A percentile compares a stretch with the other conserved stretches of the same genome.
Conservation (phyloP, 441 rosid species). For the Aquilaria agallochum region DNA sequence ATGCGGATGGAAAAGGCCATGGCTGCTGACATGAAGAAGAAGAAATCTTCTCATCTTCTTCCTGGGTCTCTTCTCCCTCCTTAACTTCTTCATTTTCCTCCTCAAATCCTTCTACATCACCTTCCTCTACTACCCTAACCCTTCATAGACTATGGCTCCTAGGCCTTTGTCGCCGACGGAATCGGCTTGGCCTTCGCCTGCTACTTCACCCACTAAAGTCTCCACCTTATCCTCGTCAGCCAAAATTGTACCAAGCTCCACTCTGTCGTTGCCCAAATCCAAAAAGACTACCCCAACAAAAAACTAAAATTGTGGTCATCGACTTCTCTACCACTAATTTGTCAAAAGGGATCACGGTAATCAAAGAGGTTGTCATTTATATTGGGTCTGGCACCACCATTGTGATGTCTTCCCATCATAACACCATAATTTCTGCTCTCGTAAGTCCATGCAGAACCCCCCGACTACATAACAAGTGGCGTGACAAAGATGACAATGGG, state of each 20-base stretch:
- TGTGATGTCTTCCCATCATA: slow-evolving; percentile 93
- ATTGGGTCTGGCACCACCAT: slow-evolving; percentile 76
- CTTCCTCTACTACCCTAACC: slow-evolving; percentile 37
- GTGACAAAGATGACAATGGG: no score
- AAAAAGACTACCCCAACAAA: slow-evolving; percentile 23
- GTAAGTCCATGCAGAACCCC: no score
- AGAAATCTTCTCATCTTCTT: slow-evolving; percentile 24
- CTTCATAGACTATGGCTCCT: slow-evolving; percentile 56
- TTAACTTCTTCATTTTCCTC: slow-evolving; percentile 31
- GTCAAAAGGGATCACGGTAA: slow-evolving; percentile 16
- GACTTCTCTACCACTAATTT: slow-evolving; percentile 44
- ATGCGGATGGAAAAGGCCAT: no score
- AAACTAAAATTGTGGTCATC: slow-evolving; percentile 39
- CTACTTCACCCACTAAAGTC: slow-evolving; percentile 55
- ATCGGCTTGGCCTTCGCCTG: slow-evolving; percentile 70
- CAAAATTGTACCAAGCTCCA: slow-evolving; percentile 44
- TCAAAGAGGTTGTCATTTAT: slow-evolving; percentile 57
- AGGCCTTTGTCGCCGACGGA: slow-evolving; percentile 80
- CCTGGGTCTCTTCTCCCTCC: slow-evolving; percentile 51
- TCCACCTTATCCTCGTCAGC: slow-evolving; percentile 61
- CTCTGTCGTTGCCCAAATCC: slow-evolving; percentile 35
- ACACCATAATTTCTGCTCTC: slow-evolving; percentile 56
- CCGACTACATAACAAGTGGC: no score
- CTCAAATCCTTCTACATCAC: slow-evolving; percentile 38
- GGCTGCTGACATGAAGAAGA: no score